Percentiles rank a stretch among this genome's conserved stretches.
Conservation (phyloP, 441 rosid genomes). For the Adansonia rubrostipa region DNA sequence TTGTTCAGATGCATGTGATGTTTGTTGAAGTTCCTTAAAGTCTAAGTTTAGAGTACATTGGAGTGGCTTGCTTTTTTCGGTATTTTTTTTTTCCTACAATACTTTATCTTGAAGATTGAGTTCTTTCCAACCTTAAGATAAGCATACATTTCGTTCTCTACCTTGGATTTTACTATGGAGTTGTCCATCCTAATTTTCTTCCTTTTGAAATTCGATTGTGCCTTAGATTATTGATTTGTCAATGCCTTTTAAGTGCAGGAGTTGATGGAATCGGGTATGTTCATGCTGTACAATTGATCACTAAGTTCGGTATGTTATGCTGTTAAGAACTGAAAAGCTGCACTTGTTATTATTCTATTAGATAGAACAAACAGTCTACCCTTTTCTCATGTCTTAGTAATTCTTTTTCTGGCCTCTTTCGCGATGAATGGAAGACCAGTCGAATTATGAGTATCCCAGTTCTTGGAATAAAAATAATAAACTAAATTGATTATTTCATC, state of each 20-base stretch:
- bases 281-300: slow-evolving; percentile 74
- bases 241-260: slow-evolving; percentile 56
- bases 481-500: slow-evolving; percentile 6
- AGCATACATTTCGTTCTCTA: neutral
- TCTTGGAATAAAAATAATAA: slow-evolving; percentile 6
- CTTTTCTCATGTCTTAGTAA: neutral
- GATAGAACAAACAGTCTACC: neutral
- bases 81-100: slow-evolving; percentile 12
- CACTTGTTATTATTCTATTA: slow-evolving; percentile 12
- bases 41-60: neutral
- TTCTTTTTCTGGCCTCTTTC: neutral
- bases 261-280: slow-evolving; percentile 87
- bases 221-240: slow-evolving; percentile 25
- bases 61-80: neutral
- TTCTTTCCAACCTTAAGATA: neutral
- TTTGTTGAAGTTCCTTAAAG: neutral
- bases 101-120: slow-evolving; percentile 16
- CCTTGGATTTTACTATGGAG: neutral
- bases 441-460: neutral
- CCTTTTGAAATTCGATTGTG: slow-evolving; percentile 11
- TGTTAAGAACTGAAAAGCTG: slow-evolving; percentile 7
- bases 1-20: slow-evolving; percentile 1
- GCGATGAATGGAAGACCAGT: neutral
- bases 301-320: slow-evolving; percentile 66
- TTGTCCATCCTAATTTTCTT: slow-evolving; percentile 1